Evolutionary conservation across 1,284 basidiomycete species (phyloP), one percentile per base, ranked within the genome.

Genomic region (Trichosporon inkin): DNA sequence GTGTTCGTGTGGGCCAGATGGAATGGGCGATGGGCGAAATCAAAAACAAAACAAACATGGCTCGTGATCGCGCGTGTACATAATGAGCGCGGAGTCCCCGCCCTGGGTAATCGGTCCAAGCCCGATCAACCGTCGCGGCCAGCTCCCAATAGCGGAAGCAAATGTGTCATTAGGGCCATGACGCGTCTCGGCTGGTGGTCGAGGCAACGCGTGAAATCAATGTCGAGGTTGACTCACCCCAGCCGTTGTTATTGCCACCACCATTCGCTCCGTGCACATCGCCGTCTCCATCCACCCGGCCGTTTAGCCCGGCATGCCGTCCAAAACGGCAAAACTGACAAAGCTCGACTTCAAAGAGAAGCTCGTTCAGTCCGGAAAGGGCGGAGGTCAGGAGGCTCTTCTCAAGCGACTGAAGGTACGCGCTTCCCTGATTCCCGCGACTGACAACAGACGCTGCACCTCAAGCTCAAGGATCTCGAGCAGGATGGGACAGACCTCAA

Each of bases 401-500:
- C 84, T 89, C 67, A 92, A 90, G 81, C 89, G 90, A 75, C 82
- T 96, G 68, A 88, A 89, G 71, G 80, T 80, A 39, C 74, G 66
- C 11, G 5, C 32, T 8, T 8, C 5, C 6, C 3, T 1, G 11
- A 17, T 1, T 10, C 6, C 8, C 22, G 47, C 22, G 2, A 52
- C 55, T 61, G 51, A 58, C 56, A 19, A 1, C 55, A 81, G 81
- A 78, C 82, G 1, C 82, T 97, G 6, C 89, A 94, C 68, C 80
- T 82, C 36, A 89, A 96, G 70, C 86, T 99, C 40, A 84, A 86
- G 16, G 84, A 83, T 8, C 82, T 94, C 69, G 93, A 96, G 71
- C 95, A 98, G 78, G 95, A 97, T 67, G 78, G 79, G 35, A 85
- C 92, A 70, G 92, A 95, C 69, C 82, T 84, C 37, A 73, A 77